Evolutionary conservation across 83 land plant species (phyloP), one percentile per base, ranked within the genome.

Genomic region (Isoetes engelmannii): DNA sequence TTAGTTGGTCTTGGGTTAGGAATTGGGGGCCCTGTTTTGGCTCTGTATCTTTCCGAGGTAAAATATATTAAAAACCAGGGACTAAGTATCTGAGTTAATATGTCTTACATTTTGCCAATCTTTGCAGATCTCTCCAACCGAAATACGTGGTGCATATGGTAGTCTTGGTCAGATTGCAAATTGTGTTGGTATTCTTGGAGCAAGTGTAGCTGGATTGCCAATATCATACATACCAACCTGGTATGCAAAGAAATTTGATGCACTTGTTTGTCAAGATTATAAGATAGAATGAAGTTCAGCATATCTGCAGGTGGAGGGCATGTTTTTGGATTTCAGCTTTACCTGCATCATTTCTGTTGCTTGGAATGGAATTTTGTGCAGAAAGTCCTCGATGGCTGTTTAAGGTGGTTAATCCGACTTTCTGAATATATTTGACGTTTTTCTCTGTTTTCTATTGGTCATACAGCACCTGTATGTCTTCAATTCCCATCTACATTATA

Each of bases 91-190:
- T 51, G 3, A 12, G 17, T 61, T 0, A 1, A 0, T 61, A 2
- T 37, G 7, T 0, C 7, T 9, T 44, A 65, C 4, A 3, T 44
- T 41, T 13, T 37, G 19, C 12, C 15, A 61, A 61, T 65, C 62
- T 71, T 41, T 65, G 44, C 72, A 91, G 97, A 77, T 91, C 63
- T 88, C 97, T 17, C 97, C 97, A 44, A 71, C 93, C 65, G 84
- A 67, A 65, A 81, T 88, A 69, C 82, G 97, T 48, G 97, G 97
- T 66, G 83, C 93, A 18, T 91, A 74, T 80, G 97, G 97, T 1
- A 86, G 94, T 63, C 81, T 92, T 59, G 68, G 72, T 56, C 95
- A 90, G 72, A 83, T 90, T 70, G 86, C 91, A 55, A 74, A 86
- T 15, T 91, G 97, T 68, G 72, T 86, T 69, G 97, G 97, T 28